These are phyloP conservation scores for Hippophae rhamnoides DNA, from an alignment of 306 rosid genomes.

Conservation along the genomic window DNA sequence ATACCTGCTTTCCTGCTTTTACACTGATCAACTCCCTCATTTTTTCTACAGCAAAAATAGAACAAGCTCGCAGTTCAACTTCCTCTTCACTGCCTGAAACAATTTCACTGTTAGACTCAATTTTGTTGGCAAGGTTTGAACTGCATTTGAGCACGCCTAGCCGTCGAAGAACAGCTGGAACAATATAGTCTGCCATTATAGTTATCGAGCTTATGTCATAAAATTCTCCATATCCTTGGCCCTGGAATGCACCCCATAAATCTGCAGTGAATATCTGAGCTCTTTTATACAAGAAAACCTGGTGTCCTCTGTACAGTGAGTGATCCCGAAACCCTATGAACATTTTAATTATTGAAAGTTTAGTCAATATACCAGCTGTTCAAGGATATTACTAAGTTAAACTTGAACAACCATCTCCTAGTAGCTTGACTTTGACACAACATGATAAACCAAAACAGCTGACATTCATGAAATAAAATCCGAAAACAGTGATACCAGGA, in stretches of 20 bases:
- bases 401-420: constrained; percentile 6
- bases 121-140: constrained; percentile 47
- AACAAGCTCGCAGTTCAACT: constrained; percentile 95
- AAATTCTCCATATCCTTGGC: constrained; percentile 80
- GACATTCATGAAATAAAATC: neutral
- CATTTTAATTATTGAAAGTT: constrained; percentile 14
- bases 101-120: constrained; percentile 64
- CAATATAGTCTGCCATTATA: constrained; percentile 92
- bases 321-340: constrained; percentile 83
- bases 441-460: too few species aligned
- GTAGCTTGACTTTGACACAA: neutral
- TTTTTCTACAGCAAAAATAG: constrained; percentile 84
- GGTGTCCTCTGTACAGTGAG: constrained; percentile 85
- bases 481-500: constrained; percentile 58
- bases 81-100: constrained; percentile 93
- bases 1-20: constrained; percentile 72
- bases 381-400: constrained; percentile 1
- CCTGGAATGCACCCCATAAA: constrained; percentile 79
- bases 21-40: constrained; percentile 70
- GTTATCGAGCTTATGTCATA: constrained; percentile 68
- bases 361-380: constrained; percentile 20
- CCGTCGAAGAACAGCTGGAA: constrained; percentile 86
- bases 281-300: constrained; percentile 84
- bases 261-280: constrained; percentile 97
- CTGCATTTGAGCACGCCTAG: constrained; percentile 81